phyloP scores from a whole-genome alignment of 2,329 filamentous ascomycete species.

The Xylariaceae sp. region DNA sequence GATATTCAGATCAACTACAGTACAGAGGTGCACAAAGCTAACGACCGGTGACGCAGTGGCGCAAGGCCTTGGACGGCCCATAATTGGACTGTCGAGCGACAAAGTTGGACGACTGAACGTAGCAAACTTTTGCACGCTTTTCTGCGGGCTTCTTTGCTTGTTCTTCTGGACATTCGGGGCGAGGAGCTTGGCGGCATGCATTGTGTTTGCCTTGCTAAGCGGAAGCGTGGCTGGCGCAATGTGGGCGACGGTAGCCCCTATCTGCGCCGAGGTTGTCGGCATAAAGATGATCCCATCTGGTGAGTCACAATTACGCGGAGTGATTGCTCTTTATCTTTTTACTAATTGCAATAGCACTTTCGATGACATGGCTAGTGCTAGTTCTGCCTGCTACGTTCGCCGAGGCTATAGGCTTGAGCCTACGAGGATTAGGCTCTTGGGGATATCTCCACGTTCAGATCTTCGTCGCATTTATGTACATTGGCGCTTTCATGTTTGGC shows the following conservation, averaged over 20 bases:
- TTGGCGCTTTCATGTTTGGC: slow-evolving; percentile 47
- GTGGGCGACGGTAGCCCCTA: slow-evolving; percentile 65
- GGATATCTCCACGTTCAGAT: slow-evolving; percentile 52
- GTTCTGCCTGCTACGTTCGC: slow-evolving; percentile 67
- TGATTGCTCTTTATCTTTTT: slow-evolving; percentile 4
- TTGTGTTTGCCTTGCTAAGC: slow-evolving; percentile 65
- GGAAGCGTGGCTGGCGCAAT: slow-evolving; percentile 68
- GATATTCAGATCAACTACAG: background rate
- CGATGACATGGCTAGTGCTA: slow-evolving; percentile 67
- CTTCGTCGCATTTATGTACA: slow-evolving; percentile 58
- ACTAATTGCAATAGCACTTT: slow-evolving; percentile 42
- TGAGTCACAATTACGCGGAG: slow-evolving; percentile 10
- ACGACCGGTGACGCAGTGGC: slow-evolving; percentile 32
- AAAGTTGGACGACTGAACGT: slow-evolving; percentile 69
- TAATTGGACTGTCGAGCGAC: slow-evolving; percentile 71
- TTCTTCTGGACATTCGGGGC: slow-evolving; percentile 71
- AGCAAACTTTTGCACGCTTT: slow-evolving; percentile 59
- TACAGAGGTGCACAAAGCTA: background rate
- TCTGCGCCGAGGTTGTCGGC: slow-evolving; percentile 71
- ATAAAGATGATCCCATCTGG: slow-evolving; percentile 63
- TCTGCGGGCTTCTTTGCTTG: slow-evolving; percentile 61
- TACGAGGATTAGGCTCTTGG: slow-evolving; percentile 37
- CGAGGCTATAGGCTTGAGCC: slow-evolving; percentile 58
- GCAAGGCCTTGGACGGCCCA: slow-evolving; percentile 63
- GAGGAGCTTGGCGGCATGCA: slow-evolving; percentile 57